These are phyloP conservation scores for Nakazawaea molendinolei DNA, from an alignment of 805 yeast genomes.

Conservation along the genomic window DNA sequence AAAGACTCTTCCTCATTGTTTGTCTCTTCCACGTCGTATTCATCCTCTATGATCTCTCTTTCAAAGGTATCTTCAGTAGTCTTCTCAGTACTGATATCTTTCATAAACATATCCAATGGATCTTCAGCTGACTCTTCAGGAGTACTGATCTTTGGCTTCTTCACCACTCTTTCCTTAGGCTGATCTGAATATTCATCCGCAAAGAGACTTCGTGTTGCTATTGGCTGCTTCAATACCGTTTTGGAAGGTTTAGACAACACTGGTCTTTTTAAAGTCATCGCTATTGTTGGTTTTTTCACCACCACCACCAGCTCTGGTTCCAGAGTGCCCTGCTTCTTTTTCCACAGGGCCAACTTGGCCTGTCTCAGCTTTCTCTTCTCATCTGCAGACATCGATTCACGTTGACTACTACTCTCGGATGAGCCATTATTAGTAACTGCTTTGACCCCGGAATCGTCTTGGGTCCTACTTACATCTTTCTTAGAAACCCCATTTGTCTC, in stretches of 20 bases:
- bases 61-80: conserved; percentile 11
- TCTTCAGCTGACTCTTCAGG: conserved; percentile 28
- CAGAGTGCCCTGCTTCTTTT: conserved; percentile 36
- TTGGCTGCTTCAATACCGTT: conserved; percentile 6
- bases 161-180: conserved; percentile 13
- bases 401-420: background rate
- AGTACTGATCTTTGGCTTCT: conserved; percentile 7
- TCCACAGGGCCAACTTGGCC: conserved; percentile 56
- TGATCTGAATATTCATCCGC: no score
- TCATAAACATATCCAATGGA: conserved; percentile 42
- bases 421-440: conserved; percentile 3
- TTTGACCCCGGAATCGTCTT: conserved; percentile 2
- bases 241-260: background rate
- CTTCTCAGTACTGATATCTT: conserved; percentile 16
- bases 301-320: conserved; percentile 2
- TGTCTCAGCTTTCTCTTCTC: conserved; percentile 35
- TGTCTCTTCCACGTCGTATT: conserved; percentile 19
- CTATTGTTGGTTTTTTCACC: conserved; percentile 16
- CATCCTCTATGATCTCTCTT: conserved; percentile 9
- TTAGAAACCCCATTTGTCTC: no score
- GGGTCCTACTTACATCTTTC: conserved; percentile 6
- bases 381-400: conserved; percentile 19
- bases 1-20: conserved; percentile 24
- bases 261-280: conserved; percentile 17
- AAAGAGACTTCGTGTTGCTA: no score